Evolutionary conservation across 163 green algal genomes (phyloP).

Genomic region (Coccomyxa subellipsoidea): DNA sequence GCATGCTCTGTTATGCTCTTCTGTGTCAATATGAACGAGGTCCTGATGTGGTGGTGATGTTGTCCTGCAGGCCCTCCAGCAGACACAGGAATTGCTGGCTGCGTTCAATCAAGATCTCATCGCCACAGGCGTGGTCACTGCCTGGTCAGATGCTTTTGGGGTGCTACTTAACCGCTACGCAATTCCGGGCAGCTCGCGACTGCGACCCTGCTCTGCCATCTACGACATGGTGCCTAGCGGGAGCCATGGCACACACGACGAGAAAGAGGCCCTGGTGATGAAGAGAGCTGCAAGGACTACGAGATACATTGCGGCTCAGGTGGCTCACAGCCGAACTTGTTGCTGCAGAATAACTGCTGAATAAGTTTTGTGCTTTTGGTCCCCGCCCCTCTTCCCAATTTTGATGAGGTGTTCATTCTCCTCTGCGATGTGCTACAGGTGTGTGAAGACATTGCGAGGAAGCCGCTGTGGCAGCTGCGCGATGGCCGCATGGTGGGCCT

Average conservation of each 20-base stretch:
- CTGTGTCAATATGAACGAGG: no score
- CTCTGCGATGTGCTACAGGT: background rate
- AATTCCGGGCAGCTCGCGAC: background rate
- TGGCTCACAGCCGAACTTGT: background rate
- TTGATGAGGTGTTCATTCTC: background rate
- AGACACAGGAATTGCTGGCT: background rate
- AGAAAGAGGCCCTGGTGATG: background rate
- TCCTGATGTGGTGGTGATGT: background rate
- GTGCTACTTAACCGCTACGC: background rate
- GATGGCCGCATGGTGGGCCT: constrained; percentile 8
- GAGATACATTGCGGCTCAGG: background rate
- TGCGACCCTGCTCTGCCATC: background rate
- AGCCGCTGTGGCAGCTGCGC: constrained; percentile 25
- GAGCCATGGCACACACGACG: background rate
- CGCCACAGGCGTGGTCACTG: constrained; percentile 16
- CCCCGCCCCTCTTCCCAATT: no score
- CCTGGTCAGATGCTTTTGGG: constrained; percentile 13
- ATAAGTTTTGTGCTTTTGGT: no score
- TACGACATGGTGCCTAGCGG: background rate
- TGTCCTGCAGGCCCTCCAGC: background rate
- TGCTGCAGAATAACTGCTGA: no score
- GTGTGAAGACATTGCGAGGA: background rate
- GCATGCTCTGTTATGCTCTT: background rate
- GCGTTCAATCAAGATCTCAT: background rate
- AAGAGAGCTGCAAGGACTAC: background rate